Percentiles rank a stretch among this genome's conserved stretches.
These are phyloP conservation scores for Ogataea glucozyma DNA, from an alignment of 805 yeast genomes.

Conservation along the genomic window DNA sequence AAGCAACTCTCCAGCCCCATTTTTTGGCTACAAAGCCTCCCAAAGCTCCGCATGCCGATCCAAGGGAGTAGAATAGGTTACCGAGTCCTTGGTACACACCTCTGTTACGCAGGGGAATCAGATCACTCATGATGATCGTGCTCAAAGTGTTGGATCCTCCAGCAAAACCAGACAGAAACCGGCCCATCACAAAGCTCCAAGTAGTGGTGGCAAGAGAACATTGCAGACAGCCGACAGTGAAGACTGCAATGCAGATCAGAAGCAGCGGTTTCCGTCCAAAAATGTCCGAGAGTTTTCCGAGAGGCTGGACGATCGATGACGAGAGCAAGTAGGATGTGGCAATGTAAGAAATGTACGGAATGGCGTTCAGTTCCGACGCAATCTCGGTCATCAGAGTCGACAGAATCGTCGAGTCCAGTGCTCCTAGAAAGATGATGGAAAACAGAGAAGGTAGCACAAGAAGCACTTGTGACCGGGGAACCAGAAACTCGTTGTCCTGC, in stretches of 20 bases:
- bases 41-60: constrained; percentile 66
- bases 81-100: constrained; percentile 87
- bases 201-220: constrained; percentile 55
- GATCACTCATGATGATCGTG: constrained; percentile 76
- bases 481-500: constrained; percentile 25
- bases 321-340: constrained; percentile 70
- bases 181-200: constrained; percentile 48
- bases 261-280: constrained; percentile 63
- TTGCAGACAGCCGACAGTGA: constrained; percentile 56
- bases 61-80: constrained; percentile 75
- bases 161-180: constrained; percentile 83
- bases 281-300: constrained; percentile 71
- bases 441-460: constrained; percentile 45
- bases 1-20: constrained; percentile 68
- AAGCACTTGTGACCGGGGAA: constrained; percentile 30
- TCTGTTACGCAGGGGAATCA: constrained; percentile 76
- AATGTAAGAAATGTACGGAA: constrained; percentile 68
- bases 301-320: constrained; percentile 72
- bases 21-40: constrained; percentile 59
- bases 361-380: constrained; percentile 66
- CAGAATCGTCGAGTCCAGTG: constrained; percentile 68
- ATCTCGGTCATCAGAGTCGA: constrained; percentile 64
- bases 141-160: constrained; percentile 84
- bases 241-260: constrained; percentile 53
- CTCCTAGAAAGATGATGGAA: constrained; percentile 55